Conservation (phyloP, 2,329 filamentous ascomycete genomes). For the Cladosporium sp. region DNA sequence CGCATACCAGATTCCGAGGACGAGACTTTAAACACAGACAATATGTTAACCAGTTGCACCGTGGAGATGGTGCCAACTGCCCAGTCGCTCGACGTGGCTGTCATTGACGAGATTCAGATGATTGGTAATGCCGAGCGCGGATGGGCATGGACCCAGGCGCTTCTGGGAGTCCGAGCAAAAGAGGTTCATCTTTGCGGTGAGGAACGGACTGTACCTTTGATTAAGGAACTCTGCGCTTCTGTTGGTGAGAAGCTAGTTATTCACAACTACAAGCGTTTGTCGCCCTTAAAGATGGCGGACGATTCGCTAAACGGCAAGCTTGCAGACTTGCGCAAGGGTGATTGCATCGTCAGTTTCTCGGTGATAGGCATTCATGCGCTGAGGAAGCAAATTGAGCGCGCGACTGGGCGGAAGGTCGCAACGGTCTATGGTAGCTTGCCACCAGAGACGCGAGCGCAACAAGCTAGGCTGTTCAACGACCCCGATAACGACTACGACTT, state of each 20-base stretch:
- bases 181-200: conserved; percentile 95
- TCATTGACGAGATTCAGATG: conserved; percentile 99
- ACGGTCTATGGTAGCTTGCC: conserved; percentile 91
- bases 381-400: conserved; percentile 70
- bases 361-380: conserved; percentile 75
- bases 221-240: conserved; percentile 70
- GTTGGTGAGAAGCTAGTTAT: conserved; percentile 79
- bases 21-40: conserved; percentile 39
- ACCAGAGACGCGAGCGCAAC: conserved; percentile 85
- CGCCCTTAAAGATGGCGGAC: conserved; percentile 64
- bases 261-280: conserved; percentile 79
- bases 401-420: conserved; percentile 75
- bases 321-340: conserved; percentile 72
- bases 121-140: conserved; percentile 75
- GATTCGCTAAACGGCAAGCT: conserved; percentile 62
- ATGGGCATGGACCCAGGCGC: conserved; percentile 90
- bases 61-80: conserved; percentile 78
- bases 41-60: conserved; percentile 73
- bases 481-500: conserved; percentile 94
- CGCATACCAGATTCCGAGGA: conserved; percentile 56
- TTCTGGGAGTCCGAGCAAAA: conserved; percentile 79
- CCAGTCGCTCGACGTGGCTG: conserved; percentile 73
- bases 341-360: conserved; percentile 85
- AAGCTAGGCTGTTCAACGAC: conserved; percentile 91
- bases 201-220: conserved; percentile 71